Evolutionary conservation across 805 yeast genomes (phyloP), one percentile per base, ranked within the genome.

Genomic region (Saccharomycopsis sp.): DNA sequence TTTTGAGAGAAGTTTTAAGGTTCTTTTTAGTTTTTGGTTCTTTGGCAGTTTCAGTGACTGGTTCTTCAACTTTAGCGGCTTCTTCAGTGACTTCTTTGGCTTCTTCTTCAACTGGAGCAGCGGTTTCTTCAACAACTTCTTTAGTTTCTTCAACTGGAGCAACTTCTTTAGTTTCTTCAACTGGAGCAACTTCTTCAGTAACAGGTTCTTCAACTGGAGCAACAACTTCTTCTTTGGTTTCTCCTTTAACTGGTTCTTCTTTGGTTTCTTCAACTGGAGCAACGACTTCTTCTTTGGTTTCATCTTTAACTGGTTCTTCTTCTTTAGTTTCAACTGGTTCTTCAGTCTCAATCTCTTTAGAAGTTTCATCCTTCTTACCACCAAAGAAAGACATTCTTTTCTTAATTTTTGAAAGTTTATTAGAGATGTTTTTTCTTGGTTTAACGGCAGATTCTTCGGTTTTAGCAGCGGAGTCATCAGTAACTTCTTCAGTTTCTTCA

Each of bases 201-300:
- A 44, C 50, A 35, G 23, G 29, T 1, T 40, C 31, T 10, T 8
- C n/a, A 21, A 13, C 21, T 31, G 14, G 21, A 8, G 4, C 36
- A 9, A 52, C 51, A 14, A 52, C 44, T 28, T 44, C 44, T 6
- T 31, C 54, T 8, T 46, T 21, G 23, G 21, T 39, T 26, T 29
- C 29, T 25, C 23, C 37, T 2, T 21, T 36, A 17, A 29, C 38
- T 19, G 21, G 31, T 6, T 12, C 39, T n/a, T 27, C 45, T n/a
- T 36, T 47, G 31, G 49, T 44, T 31, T 52, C 57, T 40, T 39
- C 47, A 20, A 23, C 51, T 21, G 49, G 45, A 25, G 26, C 50
- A 33, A 50, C 52, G 42, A 20, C 43, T 25, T 37, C 49, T 21
- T 33, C 41, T 29, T 36, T 33, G 32, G 39, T 5, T 18, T 21